A percentile compares a stretch with the other conserved stretches of the same genome.
Conservation (phyloP, 202 grass and related monocot species). For the Cymbopogon flexuosus region DNA sequence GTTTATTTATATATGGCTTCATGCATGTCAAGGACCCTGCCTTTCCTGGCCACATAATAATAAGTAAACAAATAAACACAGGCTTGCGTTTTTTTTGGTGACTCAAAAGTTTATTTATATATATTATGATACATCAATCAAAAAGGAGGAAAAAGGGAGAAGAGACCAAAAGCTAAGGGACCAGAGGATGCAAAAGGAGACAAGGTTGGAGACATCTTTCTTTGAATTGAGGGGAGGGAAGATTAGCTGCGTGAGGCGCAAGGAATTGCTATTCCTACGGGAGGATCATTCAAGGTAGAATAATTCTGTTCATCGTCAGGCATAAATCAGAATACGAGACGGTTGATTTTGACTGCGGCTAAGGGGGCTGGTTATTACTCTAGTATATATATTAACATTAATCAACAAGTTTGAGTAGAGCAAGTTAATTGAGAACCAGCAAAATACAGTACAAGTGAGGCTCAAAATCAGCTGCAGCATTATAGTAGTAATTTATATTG, state of each 20-base stretch:
- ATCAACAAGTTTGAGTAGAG: too few relatives aligned
- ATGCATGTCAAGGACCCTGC: not conserved
- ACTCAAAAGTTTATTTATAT: slow-evolving; percentile 8
- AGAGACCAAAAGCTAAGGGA: not conserved
- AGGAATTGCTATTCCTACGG: slow-evolving; percentile 16
- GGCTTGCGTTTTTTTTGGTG: slow-evolving; percentile 10
- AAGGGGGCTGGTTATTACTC: too few relatives aligned
- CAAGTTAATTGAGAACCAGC: too few relatives aligned
- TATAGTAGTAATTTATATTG: too few relatives aligned
- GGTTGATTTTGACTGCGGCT: too few relatives aligned
- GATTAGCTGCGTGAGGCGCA: not conserved
- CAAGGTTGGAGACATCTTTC: not conserved
- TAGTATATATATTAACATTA: too few relatives aligned
- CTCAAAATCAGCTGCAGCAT: too few relatives aligned
- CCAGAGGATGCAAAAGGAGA: not conserved
- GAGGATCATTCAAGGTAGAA: not conserved
- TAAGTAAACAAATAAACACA: not conserved
- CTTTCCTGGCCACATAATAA: slow-evolving; percentile 24
- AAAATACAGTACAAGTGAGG: too few relatives aligned
- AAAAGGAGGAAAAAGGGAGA: not conserved
- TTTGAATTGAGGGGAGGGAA: not conserved
- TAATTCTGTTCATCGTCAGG: too few relatives aligned
- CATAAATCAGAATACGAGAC: too few relatives aligned
- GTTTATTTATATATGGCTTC: slow-evolving; percentile 20
- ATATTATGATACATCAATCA: not conserved